Evolutionary conservation across 2,329 filamentous ascomycete species (phyloP), one percentile per base, ranked within the genome.

Genomic region (Claviceps pazoutovae): DNA sequence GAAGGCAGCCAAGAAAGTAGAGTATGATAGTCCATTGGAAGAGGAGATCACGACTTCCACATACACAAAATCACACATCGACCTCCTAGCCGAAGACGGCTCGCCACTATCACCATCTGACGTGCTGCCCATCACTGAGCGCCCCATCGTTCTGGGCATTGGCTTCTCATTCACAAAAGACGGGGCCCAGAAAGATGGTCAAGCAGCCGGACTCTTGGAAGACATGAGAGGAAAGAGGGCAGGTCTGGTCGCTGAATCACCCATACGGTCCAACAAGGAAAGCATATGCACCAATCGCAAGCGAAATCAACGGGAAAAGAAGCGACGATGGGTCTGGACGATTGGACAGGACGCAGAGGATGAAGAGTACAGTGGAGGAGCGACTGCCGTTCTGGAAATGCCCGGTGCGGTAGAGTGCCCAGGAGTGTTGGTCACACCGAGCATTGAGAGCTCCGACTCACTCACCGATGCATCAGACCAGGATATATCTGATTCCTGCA

Each of bases 241-340:
- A 1, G 68, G 70, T 2, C 62, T 78, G 47, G 67, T 59, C 7
- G 63, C 72, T 0, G 68, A 68, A 19, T 71, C 70, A 2, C 69
- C 71, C 1, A 55, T 68, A 1, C 69, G 66, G 1, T 71, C 74
- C 0, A 26, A 38, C 19, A 41, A n/a, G 39, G 66, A 67, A 0
- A 72, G 66, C 1, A 58, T 65, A 4, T 68, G 66, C 1, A 73
- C 73, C 2, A 67, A 76, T 47, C 71, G 73, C n/a, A 81, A 79
- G 61, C 69, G 73, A 9, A 79, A 73, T 55, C 62, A 67, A 36
- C 71, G 69, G 60, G 80, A 83, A 57, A 82, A 80, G 71, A 81
- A 77, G 64, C 69, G 79, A 13, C 74, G 74, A 44, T 83, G 80
- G 80, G 76, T 80, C 38, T 83, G 80, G 80, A 83, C 80, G 1